A percentile compares a stretch with the other conserved stretches of the same genome.
Conservation (phyloP, 768 basidiomycete genomes). For the Leccinum subgranulosum region DNA sequence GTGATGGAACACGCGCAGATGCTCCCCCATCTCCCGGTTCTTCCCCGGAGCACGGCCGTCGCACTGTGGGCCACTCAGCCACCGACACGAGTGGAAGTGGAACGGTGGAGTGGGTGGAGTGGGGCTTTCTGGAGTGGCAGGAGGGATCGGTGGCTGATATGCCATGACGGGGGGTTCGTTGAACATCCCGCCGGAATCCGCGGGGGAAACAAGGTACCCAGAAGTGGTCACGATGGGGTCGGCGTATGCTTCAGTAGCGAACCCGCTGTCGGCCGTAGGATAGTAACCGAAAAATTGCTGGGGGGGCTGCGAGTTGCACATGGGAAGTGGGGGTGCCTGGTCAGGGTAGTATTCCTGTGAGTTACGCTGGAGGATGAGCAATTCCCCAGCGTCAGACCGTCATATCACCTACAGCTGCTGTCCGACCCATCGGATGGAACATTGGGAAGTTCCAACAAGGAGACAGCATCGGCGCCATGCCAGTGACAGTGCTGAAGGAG, state of each 20-base stretch:
- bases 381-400: neutral
- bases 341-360: slow-evolving; percentile 11
- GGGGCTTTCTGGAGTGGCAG: slow-evolving; percentile 7
- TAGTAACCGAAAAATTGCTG: neutral
- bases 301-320: neutral
- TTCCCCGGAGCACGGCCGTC: slow-evolving; percentile 24
- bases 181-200: neutral
- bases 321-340: neutral
- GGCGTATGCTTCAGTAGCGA: neutral
- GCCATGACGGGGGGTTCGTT: neutral
- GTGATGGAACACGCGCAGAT: slow-evolving; percentile 16
- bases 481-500: slow-evolving; percentile 4
- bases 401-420: slow-evolving; percentile 8
- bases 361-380: neutral
- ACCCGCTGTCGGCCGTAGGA: neutral
- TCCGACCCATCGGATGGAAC: neutral
- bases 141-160: slow-evolving; percentile 16
- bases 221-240: neutral
- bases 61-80: slow-evolving; percentile 23
- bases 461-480: neutral
- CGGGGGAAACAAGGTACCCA: neutral
- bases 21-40: slow-evolving; percentile 31
- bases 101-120: slow-evolving; percentile 1
- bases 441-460: neutral
- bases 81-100: slow-evolving; percentile 15